These are phyloP conservation scores for Spathaspora girioi DNA, from an alignment of 805 yeast genomes.

Conservation along the genomic window DNA sequence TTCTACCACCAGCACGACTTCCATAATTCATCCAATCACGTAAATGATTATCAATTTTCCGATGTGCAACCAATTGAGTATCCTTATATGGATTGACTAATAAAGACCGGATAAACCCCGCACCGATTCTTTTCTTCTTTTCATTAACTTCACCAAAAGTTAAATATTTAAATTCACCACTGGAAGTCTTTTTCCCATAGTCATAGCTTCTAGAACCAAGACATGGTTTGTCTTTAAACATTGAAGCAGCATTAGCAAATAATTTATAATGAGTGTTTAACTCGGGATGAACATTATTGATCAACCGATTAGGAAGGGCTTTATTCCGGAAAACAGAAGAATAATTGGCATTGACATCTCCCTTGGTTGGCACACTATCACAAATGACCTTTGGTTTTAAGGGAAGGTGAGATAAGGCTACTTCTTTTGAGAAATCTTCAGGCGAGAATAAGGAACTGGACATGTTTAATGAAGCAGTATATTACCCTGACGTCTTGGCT, in stretches of 20 bases:
- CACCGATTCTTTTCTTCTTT: conserved; percentile 31
- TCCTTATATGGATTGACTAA: conserved; percentile 20
- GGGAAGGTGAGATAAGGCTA: conserved; percentile 9
- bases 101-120: conserved; percentile 33
- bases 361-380: conserved; percentile 28
- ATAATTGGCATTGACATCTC: neutral
- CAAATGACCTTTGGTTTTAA: conserved; percentile 4
- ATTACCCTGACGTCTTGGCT: neutral
- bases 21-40: conserved; percentile 14
- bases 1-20: neutral
- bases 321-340: conserved; percentile 47
- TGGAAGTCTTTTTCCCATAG: conserved; percentile 10
- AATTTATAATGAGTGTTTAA: conserved; percentile 20
- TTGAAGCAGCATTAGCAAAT: conserved; percentile 16
- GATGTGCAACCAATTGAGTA: conserved; percentile 11
- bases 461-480: neutral
- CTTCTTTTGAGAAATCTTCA: conserved; percentile 10
- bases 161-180: conserved; percentile 8
- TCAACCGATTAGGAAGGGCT: conserved; percentile 9
- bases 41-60: conserved; percentile 16
- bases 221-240: conserved; percentile 17
- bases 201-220: conserved; percentile 20
- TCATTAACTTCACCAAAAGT: conserved; percentile 27
- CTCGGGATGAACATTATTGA: conserved; percentile 14
- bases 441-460: conserved; percentile 9